phyloP scores from a whole-genome alignment of 2,329 filamentous ascomycete genomes.

The Alternaria viburni region DNA sequence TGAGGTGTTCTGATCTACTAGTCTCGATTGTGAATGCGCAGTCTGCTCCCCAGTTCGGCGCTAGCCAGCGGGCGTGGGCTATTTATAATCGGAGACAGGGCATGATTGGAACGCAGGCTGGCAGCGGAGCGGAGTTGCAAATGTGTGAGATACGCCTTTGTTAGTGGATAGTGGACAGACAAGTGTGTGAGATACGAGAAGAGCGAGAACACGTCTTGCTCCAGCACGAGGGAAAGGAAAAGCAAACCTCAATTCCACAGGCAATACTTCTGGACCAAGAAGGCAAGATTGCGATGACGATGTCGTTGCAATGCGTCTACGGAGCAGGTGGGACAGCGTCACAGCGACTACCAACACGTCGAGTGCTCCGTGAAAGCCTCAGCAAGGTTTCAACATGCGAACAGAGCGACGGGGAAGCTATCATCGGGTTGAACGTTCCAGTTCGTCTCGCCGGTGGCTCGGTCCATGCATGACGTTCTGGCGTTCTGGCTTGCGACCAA shows the following conservation, averaged over 20 bases:
- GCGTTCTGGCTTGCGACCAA: constrained; percentile 2
- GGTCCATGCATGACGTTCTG: constrained; percentile 22
- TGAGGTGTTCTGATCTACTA: not conserved
- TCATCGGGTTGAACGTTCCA: not conserved
- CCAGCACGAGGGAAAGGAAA: not conserved
- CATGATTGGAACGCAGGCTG: no score
- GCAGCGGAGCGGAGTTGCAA: not conserved
- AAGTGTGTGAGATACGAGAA: not conserved
- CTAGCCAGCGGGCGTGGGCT: no score
- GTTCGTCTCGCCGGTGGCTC: not conserved
- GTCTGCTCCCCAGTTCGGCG: no score
- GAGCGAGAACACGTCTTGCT: not conserved
- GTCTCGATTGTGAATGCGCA: not conserved
- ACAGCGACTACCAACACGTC: not conserved
- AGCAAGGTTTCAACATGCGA: not conserved
- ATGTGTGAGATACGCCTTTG: not conserved
- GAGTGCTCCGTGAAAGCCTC: not conserved
- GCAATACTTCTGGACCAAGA: not conserved
- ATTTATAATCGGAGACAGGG: no score
- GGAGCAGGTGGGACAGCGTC: no score
- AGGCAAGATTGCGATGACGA: not conserved
- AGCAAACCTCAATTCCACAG: not conserved
- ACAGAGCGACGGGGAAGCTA: not conserved
- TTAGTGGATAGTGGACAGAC: not conserved
- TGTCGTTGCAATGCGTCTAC: not conserved